A percentile compares a stretch with the other conserved stretches of the same genome.
These are phyloP conservation scores for Vachellia collinsii DNA, from an alignment of 306 rosid genomes.

Conservation along the genomic window DNA sequence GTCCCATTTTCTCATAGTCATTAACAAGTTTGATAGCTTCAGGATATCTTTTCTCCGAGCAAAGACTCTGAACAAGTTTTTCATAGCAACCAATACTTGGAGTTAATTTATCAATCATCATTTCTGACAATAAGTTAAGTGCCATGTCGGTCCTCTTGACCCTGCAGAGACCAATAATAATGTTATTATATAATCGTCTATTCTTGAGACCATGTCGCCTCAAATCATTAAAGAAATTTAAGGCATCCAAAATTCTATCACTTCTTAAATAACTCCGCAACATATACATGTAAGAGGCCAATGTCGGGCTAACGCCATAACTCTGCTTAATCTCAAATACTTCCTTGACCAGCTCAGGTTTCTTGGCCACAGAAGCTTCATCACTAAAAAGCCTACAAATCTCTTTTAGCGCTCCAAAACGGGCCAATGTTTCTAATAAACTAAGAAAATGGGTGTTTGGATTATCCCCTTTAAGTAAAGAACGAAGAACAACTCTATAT, in stretches of 20 bases:
- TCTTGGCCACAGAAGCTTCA: conserved; percentile 60
- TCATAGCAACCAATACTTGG: conserved; percentile 72
- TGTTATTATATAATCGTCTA: conserved; percentile 41
- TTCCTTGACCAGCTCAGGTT: conserved; percentile 62
- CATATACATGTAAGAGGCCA: conserved; percentile 48
- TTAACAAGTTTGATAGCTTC: conserved; percentile 56
- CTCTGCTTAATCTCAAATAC: conserved; percentile 62
- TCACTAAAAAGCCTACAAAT: conserved; percentile 56
- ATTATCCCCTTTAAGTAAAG: conserved; percentile 59
- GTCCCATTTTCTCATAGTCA: conserved; percentile 64
- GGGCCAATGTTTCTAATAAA: conserved; percentile 63
- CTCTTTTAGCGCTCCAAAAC: neutral
- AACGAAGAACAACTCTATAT: conserved; percentile 51
- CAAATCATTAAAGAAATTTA: conserved; percentile 57
- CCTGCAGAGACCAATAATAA: conserved; percentile 65
- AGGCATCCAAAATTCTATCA: conserved; percentile 61
- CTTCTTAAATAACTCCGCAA: conserved; percentile 54
- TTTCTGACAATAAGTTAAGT: conserved; percentile 41
- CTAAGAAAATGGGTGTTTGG: conserved; percentile 48
- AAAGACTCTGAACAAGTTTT: conserved; percentile 53
- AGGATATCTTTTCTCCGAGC: conserved; percentile 46
- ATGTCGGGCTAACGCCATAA: conserved; percentile 51
- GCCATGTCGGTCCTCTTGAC: conserved; percentile 52
- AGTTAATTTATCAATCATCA: conserved; percentile 46
- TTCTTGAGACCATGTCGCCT: conserved; percentile 37